Percentiles rank a stretch among this genome's conserved stretches.
phyloP scores from a whole-genome alignment of 192 early-diverging fungal species.

The Umbelopsis vinacea region DNA sequence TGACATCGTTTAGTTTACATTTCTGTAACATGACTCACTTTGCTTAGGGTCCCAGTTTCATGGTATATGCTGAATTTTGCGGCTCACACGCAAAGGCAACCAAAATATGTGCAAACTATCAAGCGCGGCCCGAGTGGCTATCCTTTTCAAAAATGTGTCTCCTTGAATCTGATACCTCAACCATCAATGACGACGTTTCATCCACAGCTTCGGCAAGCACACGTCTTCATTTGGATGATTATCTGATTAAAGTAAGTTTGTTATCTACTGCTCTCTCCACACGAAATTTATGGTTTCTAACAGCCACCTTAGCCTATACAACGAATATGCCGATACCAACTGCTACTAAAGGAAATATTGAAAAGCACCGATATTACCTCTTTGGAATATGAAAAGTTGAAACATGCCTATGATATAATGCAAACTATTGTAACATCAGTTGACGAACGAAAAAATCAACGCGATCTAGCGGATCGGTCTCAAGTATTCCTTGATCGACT shows the following conservation, averaged over 20 bases:
- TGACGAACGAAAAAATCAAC: slow-evolving; percentile 39
- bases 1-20: neutral
- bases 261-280: neutral
- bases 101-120: slow-evolving; percentile 28
- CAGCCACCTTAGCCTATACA: slow-evolving; percentile 73
- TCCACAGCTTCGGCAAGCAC: neutral
- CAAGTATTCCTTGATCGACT: slow-evolving; percentile 37
- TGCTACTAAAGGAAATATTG: slow-evolving; percentile 69
- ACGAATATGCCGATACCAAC: slow-evolving; percentile 91
- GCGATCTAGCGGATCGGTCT: slow-evolving; percentile 34
- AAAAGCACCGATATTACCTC: slow-evolving; percentile 50
- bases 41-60: slow-evolving; percentile 5
- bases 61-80: slow-evolving; percentile 14
- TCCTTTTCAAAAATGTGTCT: slow-evolving; percentile 33
- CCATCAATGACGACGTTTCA: neutral
- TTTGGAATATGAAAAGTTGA: slow-evolving; percentile 43
- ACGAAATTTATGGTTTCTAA: neutral
- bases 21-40: neutral
- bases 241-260: slow-evolving; percentile 39
- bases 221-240: slow-evolving; percentile 40
- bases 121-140: slow-evolving; percentile 36
- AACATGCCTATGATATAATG: slow-evolving; percentile 39
- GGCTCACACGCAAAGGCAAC: slow-evolving; percentile 30
- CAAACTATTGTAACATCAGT: slow-evolving; percentile 43
- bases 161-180: neutral